Evolutionary conservation across 108 stramenopile genomes (phyloP), one percentile per base, ranked within the genome.

Genomic region (Cyclotella kingstonii): DNA sequence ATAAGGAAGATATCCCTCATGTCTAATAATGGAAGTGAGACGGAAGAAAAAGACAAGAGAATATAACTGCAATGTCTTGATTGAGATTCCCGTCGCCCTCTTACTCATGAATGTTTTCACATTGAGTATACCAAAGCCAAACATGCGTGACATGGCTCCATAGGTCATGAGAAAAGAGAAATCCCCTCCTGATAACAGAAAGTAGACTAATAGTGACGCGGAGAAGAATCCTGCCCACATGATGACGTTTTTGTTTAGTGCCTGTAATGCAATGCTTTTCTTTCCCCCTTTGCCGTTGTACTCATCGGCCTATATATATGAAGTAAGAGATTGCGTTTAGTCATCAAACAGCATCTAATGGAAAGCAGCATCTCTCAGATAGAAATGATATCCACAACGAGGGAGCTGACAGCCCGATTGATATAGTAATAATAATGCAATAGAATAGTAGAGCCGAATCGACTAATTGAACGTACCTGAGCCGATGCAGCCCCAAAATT

Each of bases 131-230:
- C 94, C 85, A 63, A 98, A 95, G 1, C 94, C 96, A 79, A 97
- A 97, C 86, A 91, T 91, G 11, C 97, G 87, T 34, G 95, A 89
- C 80, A 98, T 90, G 54, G 96, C 93, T 21, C 93, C 98, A 46
- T 96, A 97, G 1, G 96, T 97, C 93, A 99, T 93, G 27, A 99
- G 85, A 67, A 99, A 98, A 50, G 95, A 96, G 76, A 99, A 99
- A 68, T 99, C 98, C 18, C 96, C 95, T 25, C 90, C 93, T 18
- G 92, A 93, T 10, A 97, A 43, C 28, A 96, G 48, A 73, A 81
- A 85, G 69, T 91, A 99, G 38, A 97, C 89, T 36, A 96, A 82
- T n/a, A 97, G 66, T 8, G 96, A 93, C 23, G 76, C 76, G 9
- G 93, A 86, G 51, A 96, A 88, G 66, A 96, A 97, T 19, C 87